Conservation (phyloP, 1,139 yeast genomes). For the Hemisphaericaspora lyxosophila region DNA sequence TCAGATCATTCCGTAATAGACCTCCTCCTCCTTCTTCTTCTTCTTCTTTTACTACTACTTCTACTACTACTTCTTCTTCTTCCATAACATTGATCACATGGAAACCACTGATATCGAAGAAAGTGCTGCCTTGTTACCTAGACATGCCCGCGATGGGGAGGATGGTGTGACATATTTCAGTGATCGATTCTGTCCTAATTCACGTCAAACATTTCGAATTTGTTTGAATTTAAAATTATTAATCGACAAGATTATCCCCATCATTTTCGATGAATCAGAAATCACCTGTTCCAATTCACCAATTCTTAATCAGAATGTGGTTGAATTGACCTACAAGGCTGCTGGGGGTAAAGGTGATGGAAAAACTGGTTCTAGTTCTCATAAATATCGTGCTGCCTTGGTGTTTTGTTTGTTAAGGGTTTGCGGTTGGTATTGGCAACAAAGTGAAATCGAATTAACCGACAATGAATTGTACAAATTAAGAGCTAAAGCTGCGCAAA, state of each 20-base stretch:
- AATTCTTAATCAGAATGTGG: slow-evolving; percentile 57
- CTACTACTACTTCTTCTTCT: slow-evolving; percentile 1
- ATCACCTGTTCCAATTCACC: slow-evolving; percentile 61
- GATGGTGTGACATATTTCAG: slow-evolving; percentile 5
- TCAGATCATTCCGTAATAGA: too few relatives aligned
- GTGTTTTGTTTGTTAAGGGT: slow-evolving; percentile 72
- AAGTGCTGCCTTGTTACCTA: slow-evolving; percentile 13
- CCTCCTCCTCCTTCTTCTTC: too few relatives aligned
- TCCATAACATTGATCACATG: neutral
- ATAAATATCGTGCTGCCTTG: slow-evolving; percentile 65
- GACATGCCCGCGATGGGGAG: slow-evolving; percentile 9
- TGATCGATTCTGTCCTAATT: slow-evolving; percentile 45
- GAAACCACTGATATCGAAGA: slow-evolving; percentile 13
- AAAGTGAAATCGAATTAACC: slow-evolving; percentile 59
- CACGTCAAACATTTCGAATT: slow-evolving; percentile 71
- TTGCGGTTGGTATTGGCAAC: slow-evolving; percentile 73
- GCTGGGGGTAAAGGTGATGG: slow-evolving; percentile 82
- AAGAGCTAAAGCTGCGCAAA: slow-evolving; percentile 70
- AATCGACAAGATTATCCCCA: slow-evolving; percentile 70
- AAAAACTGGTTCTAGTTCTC: slow-evolving; percentile 51
- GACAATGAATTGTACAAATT: slow-evolving; percentile 64
- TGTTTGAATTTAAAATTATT: slow-evolving; percentile 71
- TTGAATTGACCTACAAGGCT: slow-evolving; percentile 63
- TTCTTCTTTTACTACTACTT: slow-evolving; percentile 1
- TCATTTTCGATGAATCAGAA: slow-evolving; percentile 51